These are phyloP conservation scores for Solidago caesia DNA, from an alignment of 129 eudicot species.

Conservation along the genomic window DNA sequence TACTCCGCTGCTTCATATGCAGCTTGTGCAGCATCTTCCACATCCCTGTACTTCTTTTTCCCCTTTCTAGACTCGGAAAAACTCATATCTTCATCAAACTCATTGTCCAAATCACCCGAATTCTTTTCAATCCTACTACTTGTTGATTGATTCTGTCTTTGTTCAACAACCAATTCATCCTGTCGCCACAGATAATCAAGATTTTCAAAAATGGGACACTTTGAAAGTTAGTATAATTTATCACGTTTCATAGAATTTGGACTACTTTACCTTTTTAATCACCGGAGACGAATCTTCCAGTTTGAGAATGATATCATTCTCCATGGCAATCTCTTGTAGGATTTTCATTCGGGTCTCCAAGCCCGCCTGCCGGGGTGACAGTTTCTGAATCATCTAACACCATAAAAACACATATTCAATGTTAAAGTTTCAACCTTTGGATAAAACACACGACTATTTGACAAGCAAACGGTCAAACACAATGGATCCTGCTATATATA, in stretches of 20 bases:
- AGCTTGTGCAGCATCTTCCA: conserved; percentile 87
- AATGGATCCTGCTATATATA: neutral
- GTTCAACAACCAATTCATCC: conserved; percentile 12
- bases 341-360: conserved; percentile 62
- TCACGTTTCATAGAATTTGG: neutral
- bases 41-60: conserved; percentile 57
- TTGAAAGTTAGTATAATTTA: neutral
- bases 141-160: conserved; percentile 15
- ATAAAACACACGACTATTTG: too few species aligned
- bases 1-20: conserved; percentile 82
- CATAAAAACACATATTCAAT: conserved; percentile 8
- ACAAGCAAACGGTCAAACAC: too few species aligned
- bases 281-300: conserved; percentile 39
- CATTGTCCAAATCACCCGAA: conserved; percentile 14
- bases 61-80: conserved; percentile 41
- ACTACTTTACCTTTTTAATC: conserved; percentile 14
- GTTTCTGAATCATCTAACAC: conserved; percentile 65
- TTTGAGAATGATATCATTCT: conserved; percentile 51
- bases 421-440: neutral
- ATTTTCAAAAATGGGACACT: neutral
- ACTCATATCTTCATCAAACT: conserved; percentile 32
- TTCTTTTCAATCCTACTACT: neutral
- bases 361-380: conserved; percentile 55
- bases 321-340: conserved; percentile 67
- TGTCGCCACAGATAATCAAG: conserved; percentile 13